Percentiles rank a stretch among this genome's conserved stretches.
Evolutionary conservation across 2,329 filamentous ascomycete species (phyloP).

Genomic region (Lecanicillium sp.): DNA sequence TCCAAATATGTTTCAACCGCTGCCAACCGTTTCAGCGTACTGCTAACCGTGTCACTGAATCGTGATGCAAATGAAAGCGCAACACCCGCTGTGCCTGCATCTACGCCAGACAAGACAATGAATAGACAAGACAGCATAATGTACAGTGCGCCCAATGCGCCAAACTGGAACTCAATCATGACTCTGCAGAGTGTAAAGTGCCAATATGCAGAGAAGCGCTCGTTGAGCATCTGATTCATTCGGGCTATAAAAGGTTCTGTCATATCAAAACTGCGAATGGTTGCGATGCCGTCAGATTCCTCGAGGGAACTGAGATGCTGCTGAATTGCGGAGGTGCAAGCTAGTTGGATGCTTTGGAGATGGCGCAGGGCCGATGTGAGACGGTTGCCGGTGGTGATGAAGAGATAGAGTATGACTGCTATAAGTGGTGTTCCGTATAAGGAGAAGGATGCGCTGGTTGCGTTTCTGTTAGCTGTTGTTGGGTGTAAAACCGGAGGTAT

Average conservation of each 20-base stretch:
- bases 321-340: constrained; percentile 61
- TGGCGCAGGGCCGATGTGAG: constrained; percentile 59
- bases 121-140: constrained; percentile 49
- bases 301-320: constrained; percentile 54
- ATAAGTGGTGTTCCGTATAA: constrained; percentile 52
- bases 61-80: constrained; percentile 58
- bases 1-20: constrained; percentile 65
- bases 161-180: constrained; percentile 61
- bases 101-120: constrained; percentile 49
- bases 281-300: constrained; percentile 56
- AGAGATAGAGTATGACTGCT: constrained; percentile 42
- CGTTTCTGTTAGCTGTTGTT: no score
- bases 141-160: constrained; percentile 54
- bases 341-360: constrained; percentile 61
- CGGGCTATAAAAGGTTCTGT: constrained; percentile 52
- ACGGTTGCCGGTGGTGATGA: constrained; percentile 40
- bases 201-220: constrained; percentile 54
- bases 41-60: constrained; percentile 49
- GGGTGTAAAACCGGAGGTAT: no score
- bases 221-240: constrained; percentile 29
- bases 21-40: constrained; percentile 52
- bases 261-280: constrained; percentile 62
- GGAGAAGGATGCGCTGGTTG: constrained; percentile 38
- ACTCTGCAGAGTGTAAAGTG: constrained; percentile 59
- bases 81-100: constrained; percentile 59